Conservation (phyloP, 495 filamentous ascomycete species). For the Penicillium lividum region DNA sequence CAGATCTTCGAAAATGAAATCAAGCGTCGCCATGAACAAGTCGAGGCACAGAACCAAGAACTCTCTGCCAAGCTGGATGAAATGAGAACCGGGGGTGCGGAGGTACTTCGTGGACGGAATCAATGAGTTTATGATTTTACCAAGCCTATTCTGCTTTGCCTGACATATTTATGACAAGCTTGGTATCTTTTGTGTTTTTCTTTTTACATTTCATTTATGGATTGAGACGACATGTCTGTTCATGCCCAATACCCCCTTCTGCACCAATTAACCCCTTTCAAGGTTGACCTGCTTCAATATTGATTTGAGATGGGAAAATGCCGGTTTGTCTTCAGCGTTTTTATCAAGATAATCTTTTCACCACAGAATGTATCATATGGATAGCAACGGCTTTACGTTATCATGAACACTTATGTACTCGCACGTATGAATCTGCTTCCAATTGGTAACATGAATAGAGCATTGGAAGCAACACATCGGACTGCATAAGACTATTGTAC, state of each 20-base stretch:
- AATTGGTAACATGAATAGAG: no score
- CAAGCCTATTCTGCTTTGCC: constrained; percentile 6
- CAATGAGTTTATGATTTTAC: constrained; percentile 21
- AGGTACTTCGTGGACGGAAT: constrained; percentile 43
- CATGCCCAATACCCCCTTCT: constrained; percentile 23
- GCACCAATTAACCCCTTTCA: neutral
- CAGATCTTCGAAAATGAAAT: constrained; percentile 70
- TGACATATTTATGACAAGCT: constrained; percentile 7
- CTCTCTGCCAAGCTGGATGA: constrained; percentile 42
- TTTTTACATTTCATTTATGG: neutral
- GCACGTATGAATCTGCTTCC: neutral
- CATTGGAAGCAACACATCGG: no score
- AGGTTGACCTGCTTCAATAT: neutral
- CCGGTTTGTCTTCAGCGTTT: no score
- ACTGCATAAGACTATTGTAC: no score
- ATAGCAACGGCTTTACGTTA: neutral
- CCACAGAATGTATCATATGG: neutral
- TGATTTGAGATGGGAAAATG: neutral
- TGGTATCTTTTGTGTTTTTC: neutral
- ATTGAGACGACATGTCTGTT: constrained; percentile 8
- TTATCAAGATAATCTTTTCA: neutral
- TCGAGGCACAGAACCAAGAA: constrained; percentile 38
- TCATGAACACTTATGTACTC: neutral
- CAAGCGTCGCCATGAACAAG: constrained; percentile 46
- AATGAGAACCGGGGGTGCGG: constrained; percentile 46